Evolutionary conservation across 768 basidiomycete species (phyloP).

Genomic region (Cyathus striatus): DNA sequence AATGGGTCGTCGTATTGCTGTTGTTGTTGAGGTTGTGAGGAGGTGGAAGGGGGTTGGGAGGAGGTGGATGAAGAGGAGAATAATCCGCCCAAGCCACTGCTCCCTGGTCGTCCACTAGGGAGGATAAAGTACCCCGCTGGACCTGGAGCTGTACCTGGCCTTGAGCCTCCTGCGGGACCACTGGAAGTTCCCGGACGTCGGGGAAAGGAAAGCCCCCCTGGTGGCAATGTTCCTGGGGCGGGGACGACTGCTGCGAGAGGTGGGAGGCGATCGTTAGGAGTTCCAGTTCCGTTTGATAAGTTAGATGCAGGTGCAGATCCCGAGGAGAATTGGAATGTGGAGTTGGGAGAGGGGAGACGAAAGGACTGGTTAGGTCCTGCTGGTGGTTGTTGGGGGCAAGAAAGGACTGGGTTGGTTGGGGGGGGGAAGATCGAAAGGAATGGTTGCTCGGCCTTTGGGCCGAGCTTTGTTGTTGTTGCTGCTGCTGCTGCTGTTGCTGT

Average conservation of each 20-base stretch:
- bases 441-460: conserved; percentile 32
- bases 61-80: background rate
- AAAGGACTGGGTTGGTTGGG: conserved; percentile 79
- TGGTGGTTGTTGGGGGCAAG: conserved; percentile 37
- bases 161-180: no score
- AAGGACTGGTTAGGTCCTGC: conserved; percentile 59
- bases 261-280: conserved; percentile 54
- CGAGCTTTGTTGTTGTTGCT: conserved; percentile 33
- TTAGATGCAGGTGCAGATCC: conserved; percentile 17
- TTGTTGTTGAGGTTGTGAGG: conserved; percentile 5
- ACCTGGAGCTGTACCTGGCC: conserved; percentile 71
- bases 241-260: conserved; percentile 75
- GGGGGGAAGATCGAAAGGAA: conserved; percentile 81
- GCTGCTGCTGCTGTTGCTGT: conserved; percentile 45
- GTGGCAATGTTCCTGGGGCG: conserved; percentile 51
- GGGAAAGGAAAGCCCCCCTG: conserved; percentile 53
- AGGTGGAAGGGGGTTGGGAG: background rate
- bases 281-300: conserved; percentile 42
- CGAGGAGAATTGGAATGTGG: conserved; percentile 23
- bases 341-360: conserved; percentile 47
- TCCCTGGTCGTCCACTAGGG: conserved; percentile 32
- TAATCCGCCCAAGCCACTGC: conserved; percentile 43
- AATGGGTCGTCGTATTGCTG: conserved; percentile 38
- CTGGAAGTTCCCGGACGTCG: conserved; percentile 48
- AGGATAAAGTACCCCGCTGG: conserved; percentile 53